These are phyloP conservation scores for Wilcoxina mikolae DNA, from an alignment of 495 filamentous ascomycete genomes.

Conservation along the genomic window DNA sequence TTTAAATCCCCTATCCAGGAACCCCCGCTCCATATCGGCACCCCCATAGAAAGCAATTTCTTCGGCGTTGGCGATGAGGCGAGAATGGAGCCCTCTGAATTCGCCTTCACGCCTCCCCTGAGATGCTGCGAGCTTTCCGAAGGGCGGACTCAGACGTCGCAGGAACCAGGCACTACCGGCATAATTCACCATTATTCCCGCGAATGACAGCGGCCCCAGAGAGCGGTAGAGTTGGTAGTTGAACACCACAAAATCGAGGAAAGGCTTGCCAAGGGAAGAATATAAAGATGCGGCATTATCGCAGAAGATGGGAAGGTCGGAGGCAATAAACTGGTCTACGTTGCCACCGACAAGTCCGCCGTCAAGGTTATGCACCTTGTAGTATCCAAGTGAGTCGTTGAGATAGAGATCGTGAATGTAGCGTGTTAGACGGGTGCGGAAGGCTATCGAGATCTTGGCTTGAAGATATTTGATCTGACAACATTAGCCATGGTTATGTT, in stretches of 20 bases:
- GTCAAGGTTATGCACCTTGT: slow-evolving; percentile 87
- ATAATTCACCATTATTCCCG: slow-evolving; percentile 78
- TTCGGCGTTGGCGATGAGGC: slow-evolving; percentile 91
- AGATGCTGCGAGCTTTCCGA: slow-evolving; percentile 89
- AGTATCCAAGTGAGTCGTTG: slow-evolving; percentile 85
- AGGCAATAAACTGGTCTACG: slow-evolving; percentile 94
- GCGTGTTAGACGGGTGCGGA: slow-evolving; percentile 85
- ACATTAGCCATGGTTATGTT: not conserved
- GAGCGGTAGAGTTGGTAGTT: slow-evolving; percentile 93
- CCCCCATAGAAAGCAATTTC: slow-evolving; percentile 98
- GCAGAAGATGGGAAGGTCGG: slow-evolving; percentile 92
- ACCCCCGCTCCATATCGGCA: slow-evolving; percentile 77
- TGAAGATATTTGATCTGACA: slow-evolving; percentile 83
- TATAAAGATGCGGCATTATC: slow-evolving; percentile 82
- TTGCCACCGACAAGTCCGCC: slow-evolving; percentile 72
- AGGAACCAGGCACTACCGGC: slow-evolving; percentile 81
- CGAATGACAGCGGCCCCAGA: slow-evolving; percentile 74
- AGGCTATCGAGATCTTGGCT: slow-evolving; percentile 93
- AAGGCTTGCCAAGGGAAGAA: slow-evolving; percentile 88
- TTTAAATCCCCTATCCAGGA: slow-evolving; percentile 78
- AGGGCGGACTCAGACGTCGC: slow-evolving; percentile 75
- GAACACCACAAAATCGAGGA: slow-evolving; percentile 91
- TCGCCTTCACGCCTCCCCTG: slow-evolving; percentile 89
- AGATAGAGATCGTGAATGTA: slow-evolving; percentile 98
- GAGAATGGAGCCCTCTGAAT: slow-evolving; percentile 69